Evolutionary conservation across 371 early-diverging fungal species (phyloP).

Genomic region (Mucor velutinosus): DNA sequence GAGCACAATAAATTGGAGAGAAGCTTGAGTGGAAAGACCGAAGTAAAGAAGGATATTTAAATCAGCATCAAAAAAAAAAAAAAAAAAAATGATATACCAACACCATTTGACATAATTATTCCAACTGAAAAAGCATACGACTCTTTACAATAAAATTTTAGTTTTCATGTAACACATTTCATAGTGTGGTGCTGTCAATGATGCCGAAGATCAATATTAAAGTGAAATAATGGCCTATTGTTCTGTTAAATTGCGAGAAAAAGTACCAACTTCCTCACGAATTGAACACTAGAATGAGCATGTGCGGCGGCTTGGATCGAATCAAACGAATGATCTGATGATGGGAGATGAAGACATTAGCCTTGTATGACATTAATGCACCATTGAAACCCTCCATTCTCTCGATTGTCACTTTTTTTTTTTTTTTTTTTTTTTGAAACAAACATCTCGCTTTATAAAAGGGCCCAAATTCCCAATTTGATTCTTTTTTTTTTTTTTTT

Average conservation of each 20-base stretch:
- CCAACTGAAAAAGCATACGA: neutral
- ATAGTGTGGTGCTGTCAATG: neutral
- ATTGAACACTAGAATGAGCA: no score
- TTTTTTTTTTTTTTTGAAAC: neutral
- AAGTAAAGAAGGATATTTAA: slow-evolving; percentile 26
- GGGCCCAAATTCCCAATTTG: no score
- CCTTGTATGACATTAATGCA: neutral
- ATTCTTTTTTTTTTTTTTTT: neutral
- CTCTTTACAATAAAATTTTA: neutral
- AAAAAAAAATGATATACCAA: neutral
- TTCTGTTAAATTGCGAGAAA: neutral
- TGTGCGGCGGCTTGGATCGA: no score
- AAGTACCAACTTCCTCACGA: neutral
- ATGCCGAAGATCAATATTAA: neutral
- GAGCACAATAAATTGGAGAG: slow-evolving; percentile 62
- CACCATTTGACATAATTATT: neutral
- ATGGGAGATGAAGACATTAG: neutral
- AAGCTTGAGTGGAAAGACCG: neutral
- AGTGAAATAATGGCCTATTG: neutral
- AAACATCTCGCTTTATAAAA: neutral
- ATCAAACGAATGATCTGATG: no score
- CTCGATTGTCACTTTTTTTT: neutral
- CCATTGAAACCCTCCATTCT: neutral
- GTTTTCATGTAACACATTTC: neutral
- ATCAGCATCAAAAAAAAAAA: neutral